Conservation (phyloP, 805 yeast species). For the Starmerella powellii region DNA sequence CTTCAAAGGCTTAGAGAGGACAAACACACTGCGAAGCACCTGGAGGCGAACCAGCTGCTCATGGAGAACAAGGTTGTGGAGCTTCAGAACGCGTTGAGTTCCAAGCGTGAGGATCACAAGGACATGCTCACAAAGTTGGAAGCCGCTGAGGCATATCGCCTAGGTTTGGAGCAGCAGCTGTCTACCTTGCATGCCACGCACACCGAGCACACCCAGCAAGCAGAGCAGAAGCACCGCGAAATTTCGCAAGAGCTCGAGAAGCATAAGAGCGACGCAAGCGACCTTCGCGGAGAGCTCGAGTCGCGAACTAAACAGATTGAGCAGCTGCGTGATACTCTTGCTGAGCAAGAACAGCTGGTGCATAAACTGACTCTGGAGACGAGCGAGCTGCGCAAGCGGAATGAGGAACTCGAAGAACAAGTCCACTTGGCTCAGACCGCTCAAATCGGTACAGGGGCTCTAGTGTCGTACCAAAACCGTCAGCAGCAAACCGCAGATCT, state of each 20-base stretch:
- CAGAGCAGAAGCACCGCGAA: constrained; percentile 3
- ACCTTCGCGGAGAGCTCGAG: constrained; percentile 12
- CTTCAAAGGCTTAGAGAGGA: constrained; percentile 60
- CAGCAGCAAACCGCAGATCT: constrained; percentile 8
- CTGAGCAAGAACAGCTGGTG: constrained; percentile 27
- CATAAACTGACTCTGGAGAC: constrained; percentile 26
- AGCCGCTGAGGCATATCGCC: constrained; percentile 9
- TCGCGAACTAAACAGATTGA: constrained; percentile 8
- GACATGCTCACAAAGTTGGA: constrained; percentile 12
- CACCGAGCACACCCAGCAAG: neutral
- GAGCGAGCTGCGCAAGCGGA: constrained; percentile 21
- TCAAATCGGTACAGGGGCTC: constrained; percentile 18
- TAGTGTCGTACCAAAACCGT: constrained; percentile 11
- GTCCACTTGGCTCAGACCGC: constrained; percentile 23
- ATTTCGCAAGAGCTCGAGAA: constrained; percentile 9
- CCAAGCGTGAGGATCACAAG: constrained; percentile 63
- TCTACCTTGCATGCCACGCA: neutral
- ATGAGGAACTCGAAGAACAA: constrained; percentile 25
- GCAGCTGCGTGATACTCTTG: constrained; percentile 46
- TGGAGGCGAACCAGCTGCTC: constrained; percentile 75
- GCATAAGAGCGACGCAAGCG: constrained; percentile 4
- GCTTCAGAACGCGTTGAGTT: constrained; percentile 63
- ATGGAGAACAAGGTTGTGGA: constrained; percentile 96
- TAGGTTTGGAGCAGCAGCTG: constrained; percentile 3
- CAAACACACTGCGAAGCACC: constrained; percentile 80